These are phyloP conservation scores for Globisporangium cylindrosporum DNA, from an alignment of 352 stramenopile species.

Conservation along the genomic window DNA sequence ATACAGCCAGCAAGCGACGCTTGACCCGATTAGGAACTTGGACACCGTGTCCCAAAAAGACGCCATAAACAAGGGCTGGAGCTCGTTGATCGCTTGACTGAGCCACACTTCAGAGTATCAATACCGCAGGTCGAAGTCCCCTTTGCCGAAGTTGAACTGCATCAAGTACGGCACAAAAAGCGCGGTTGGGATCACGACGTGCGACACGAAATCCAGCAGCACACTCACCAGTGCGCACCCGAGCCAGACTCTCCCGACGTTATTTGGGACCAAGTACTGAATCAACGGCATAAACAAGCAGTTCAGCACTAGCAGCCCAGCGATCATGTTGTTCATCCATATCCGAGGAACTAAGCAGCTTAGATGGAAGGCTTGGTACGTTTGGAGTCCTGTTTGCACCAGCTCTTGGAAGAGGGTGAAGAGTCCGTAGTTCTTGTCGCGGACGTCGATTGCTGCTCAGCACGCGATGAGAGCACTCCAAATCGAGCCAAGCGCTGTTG, in stretches of 20 bases:
- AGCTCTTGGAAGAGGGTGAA: constrained; percentile 25
- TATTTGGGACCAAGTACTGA: neutral
- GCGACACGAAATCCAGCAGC: neutral
- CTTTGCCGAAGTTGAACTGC: neutral
- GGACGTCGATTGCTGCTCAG: constrained; percentile 11
- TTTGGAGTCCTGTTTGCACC: constrained; percentile 27
- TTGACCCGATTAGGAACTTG: neutral
- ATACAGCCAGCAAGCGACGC: neutral
- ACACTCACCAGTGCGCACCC: neutral
- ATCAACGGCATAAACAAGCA: constrained; percentile 24
- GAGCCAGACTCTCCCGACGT: neutral
- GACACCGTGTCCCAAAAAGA: neutral
- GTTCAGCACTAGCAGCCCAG: constrained; percentile 26
- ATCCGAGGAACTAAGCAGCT: constrained; percentile 26
- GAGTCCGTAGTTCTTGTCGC: constrained; percentile 25
- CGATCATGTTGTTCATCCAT: constrained; percentile 36
- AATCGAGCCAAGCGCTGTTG: neutral
- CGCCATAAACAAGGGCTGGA: neutral
- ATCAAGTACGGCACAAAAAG: neutral
- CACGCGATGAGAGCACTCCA: neutral
- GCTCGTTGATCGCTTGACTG: neutral
- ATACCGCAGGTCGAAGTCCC: neutral
- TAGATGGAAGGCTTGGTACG: constrained; percentile 26
- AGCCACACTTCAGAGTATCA: neutral
- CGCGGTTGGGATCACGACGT: neutral